Evolutionary conservation across 345 rosid species (phyloP).

Genomic region (Reutealis trisperma): DNA sequence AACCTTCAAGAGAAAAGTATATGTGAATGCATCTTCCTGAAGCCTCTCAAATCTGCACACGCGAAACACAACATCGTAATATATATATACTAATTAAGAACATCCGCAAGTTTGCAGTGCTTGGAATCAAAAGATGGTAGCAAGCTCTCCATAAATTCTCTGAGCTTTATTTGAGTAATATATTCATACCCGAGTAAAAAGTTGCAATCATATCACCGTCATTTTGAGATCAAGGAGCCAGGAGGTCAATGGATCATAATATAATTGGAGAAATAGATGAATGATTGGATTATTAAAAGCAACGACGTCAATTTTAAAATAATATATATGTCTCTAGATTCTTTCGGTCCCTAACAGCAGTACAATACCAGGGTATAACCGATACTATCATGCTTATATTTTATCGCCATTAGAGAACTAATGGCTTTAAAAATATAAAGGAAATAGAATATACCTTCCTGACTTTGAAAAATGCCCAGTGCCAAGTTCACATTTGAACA

Average conservation of each 20-base stretch:
- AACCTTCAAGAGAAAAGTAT: slow-evolving; percentile 71
- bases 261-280: background rate
- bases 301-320: too few species aligned
- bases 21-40: slow-evolving; percentile 71
- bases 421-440: background rate
- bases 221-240: background rate
- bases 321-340: too few species aligned
- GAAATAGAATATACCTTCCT: slow-evolving; percentile 61
- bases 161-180: background rate
- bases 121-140: background rate
- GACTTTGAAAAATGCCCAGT: slow-evolving; percentile 97
- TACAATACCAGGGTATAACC: too few species aligned
- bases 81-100: background rate
- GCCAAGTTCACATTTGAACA: slow-evolving; percentile 89
- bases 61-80: background rate
- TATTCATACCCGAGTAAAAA: background rate
- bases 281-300: background rate
- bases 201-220: background rate
- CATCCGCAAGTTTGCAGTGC: background rate
- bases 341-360: too few species aligned
- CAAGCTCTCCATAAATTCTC: background rate
- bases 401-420: background rate
- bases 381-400: too few species aligned
- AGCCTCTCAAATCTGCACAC: slow-evolving; percentile 90
- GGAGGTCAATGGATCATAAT: background rate